A percentile compares a stretch with the other conserved stretches of the same genome.
Evolutionary conservation across 2,329 filamentous ascomycete genomes (phyloP).

Genomic region (Aspergillus sp.): DNA sequence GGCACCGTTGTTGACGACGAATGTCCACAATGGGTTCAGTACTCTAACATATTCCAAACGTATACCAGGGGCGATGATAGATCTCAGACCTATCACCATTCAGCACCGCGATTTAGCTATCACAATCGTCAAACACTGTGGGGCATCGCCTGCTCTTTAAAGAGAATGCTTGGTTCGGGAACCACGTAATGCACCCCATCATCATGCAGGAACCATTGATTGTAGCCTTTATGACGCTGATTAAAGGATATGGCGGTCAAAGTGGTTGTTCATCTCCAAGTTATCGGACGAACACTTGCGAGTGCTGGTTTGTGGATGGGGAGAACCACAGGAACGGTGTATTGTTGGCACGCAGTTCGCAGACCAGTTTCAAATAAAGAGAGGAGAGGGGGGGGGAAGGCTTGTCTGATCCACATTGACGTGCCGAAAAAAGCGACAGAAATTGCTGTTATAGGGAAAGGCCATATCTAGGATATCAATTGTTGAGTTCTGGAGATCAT

Average conservation of each 20-base stretch:
- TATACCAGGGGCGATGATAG: background rate
- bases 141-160: too few species aligned
- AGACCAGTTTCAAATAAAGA: too few species aligned
- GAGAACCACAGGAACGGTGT: too few species aligned
- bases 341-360: too few species aligned
- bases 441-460: too few species aligned
- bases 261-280: background rate
- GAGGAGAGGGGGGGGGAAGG: too few species aligned
- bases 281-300: background rate
- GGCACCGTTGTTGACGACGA: conserved; percentile 1
- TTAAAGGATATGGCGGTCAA: background rate
- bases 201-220: background rate
- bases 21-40: background rate
- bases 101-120: background rate
- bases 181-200: background rate
- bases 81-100: background rate
- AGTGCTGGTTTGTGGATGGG: too few species aligned
- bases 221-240: background rate
- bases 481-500: too few species aligned
- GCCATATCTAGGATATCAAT: too few species aligned
- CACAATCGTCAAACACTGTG: background rate
- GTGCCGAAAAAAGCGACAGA: too few species aligned
- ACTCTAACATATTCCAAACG: background rate
- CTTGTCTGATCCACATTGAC: too few species aligned
- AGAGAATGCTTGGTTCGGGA: too few species aligned